Conservation (phyloP, 2,329 filamentous ascomycete genomes). For the Botrytis aclada region DNA sequence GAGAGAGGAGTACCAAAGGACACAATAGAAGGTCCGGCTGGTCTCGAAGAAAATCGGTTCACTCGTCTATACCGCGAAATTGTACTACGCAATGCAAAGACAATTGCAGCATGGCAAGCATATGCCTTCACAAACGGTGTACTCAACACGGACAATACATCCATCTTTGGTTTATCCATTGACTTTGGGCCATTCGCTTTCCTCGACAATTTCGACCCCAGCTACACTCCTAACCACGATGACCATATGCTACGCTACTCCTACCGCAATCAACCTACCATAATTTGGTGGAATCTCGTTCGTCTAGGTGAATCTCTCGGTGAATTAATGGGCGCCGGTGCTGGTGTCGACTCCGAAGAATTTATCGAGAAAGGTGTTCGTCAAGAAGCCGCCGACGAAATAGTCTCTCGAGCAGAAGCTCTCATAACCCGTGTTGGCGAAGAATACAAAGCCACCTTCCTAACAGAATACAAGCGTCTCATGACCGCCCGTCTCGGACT, state of each 20-base stretch:
- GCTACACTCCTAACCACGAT: conserved; percentile 96
- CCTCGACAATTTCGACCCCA: conserved; percentile 92
- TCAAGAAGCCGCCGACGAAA: conserved; percentile 63
- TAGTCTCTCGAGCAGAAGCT: conserved; percentile 77
- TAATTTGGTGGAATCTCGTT: conserved; percentile 99
- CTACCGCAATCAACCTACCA: conserved; percentile 90
- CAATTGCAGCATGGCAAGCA: conserved; percentile 91
- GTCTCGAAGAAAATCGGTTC: conserved; percentile 79
- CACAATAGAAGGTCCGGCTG: conserved; percentile 63
- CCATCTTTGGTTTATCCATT: conserved; percentile 80
- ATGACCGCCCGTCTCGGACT: conserved; percentile 81
- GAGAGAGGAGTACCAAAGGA: conserved; percentile 51
- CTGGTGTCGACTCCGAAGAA: conserved; percentile 63
- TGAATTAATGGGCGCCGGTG: conserved; percentile 79
- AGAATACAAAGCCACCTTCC: conserved; percentile 84
- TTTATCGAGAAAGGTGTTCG: conserved; percentile 72
- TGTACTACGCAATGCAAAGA: conserved; percentile 77
- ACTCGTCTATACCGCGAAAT: conserved; percentile 84
- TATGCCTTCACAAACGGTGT: conserved; percentile 99
- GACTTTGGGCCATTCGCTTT: conserved; percentile 98
- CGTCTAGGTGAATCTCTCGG: conserved; percentile 85
- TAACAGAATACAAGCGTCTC: conserved; percentile 82
- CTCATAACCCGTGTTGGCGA: conserved; percentile 78
- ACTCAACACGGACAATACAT: conserved; percentile 96
- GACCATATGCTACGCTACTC: conserved; percentile 83